These are phyloP conservation scores for Dionaea muscipula DNA, from an alignment of 179 eudicot species.

Conservation along the genomic window DNA sequence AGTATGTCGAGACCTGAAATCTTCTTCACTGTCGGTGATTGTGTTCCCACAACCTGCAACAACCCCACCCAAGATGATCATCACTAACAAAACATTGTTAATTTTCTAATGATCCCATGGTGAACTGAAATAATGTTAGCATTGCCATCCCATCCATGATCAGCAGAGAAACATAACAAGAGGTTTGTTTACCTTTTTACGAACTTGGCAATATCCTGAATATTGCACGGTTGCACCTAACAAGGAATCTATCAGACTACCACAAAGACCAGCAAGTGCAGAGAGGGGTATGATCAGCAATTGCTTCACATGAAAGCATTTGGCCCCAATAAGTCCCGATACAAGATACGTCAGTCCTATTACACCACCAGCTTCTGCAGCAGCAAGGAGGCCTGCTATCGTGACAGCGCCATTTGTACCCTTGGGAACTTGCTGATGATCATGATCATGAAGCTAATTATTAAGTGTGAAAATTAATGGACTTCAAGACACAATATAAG, in stretches of 20 bases:
- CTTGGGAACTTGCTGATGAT: constrained; percentile 63
- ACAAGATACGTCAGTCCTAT: constrained; percentile 63
- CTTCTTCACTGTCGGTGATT: constrained; percentile 69
- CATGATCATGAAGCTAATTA: constrained; percentile 8
- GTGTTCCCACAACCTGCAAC: constrained; percentile 74
- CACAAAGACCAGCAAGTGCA: constrained; percentile 66
- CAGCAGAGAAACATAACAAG: no score
- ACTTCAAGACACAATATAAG: constrained; percentile 4
- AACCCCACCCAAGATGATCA: no score
- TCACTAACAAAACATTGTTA: no score
- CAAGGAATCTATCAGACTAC: constrained; percentile 76
- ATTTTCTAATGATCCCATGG: no score
- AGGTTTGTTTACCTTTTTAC: constrained; percentile 75
- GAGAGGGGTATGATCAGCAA: constrained; percentile 66
- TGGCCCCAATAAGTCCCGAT: constrained; percentile 52
- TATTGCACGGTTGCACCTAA: constrained; percentile 87
- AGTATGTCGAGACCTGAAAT: constrained; percentile 63
- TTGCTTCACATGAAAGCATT: constrained; percentile 60
- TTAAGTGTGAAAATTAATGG: constrained; percentile 9
- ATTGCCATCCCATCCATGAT: no score
- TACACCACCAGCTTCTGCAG: constrained; percentile 65
- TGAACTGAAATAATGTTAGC: no score
- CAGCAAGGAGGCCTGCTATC: constrained; percentile 71
- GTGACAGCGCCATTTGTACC: constrained; percentile 98
- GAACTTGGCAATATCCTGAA: constrained; percentile 68